Base-by-base conservation (phyloP, 2,329 filamentous ascomycete genomes). In the Beauveria rudraprayagi region DNA sequence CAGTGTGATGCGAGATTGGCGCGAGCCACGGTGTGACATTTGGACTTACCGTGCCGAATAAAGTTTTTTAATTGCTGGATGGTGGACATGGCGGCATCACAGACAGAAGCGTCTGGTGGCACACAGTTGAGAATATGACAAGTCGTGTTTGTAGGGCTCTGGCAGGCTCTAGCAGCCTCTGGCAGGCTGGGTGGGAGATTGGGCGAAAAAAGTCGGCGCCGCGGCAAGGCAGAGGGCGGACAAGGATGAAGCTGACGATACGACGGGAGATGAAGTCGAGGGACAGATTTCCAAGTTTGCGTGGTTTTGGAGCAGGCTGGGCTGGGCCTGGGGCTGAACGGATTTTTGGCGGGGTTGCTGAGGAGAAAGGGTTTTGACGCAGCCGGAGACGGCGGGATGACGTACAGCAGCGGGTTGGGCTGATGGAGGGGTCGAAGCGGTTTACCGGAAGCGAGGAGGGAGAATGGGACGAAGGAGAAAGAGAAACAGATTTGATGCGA, bases 41-140 rank as follows among this genome's bases (percentile, higher is more conserved):
- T 16, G 14, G 34, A 16, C 79, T 61, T 77, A 86, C 84, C 93
- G 81, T 97, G 93, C 67, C 93, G 90, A 77, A 97, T 94, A 77
- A 97, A 95, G 77, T 97, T 97, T 78, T 97, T 97, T 70, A 97
- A 85, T 73, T 94, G 94, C 79, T 97, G 93, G 78, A 97, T 96
- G 67, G 84, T 85, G 70, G 83, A 86, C 83, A 86, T 86, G 53
- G 16, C 34, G 30, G 52, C 59, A 51, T 56, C 52, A 61, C 59
- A 56, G 46, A 61, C 59, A 10, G 10, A 43, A 7, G 16, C 34
- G 59, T 56, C 52, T 61, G 52, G 51, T 46, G 22, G 51, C 26
- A 48, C 51, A 46, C 34, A 47, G 48, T 46, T 46, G n/a, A 24
- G 30, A 26, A 52, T 44, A 44, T 37, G 37, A 30, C 5, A 5